Conservation (phyloP, 768 basidiomycete species). For the Rhodotorula toruloides region DNA sequence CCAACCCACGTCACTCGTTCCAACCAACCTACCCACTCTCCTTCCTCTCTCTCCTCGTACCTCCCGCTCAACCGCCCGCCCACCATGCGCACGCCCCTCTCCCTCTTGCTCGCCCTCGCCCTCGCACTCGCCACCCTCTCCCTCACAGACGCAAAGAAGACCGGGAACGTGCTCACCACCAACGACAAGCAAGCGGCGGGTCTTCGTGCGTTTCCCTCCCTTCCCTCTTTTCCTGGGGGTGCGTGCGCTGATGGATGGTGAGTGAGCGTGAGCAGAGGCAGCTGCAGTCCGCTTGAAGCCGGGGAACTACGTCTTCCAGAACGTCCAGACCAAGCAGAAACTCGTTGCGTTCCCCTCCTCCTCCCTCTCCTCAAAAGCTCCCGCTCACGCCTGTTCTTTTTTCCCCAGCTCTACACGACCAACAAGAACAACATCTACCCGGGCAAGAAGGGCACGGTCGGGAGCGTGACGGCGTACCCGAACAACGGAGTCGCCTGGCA, state of each 20-base stretch:
- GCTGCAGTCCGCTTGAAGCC: conserved; percentile 29
- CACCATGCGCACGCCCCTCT: neutral
- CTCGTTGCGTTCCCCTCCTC: neutral
- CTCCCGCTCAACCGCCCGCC: neutral
- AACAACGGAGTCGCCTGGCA: conserved; percentile 20
- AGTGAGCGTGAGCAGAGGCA: neutral
- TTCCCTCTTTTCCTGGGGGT: too few relatives aligned
- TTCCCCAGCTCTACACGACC: conserved; percentile 1
- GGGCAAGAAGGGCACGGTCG: neutral
- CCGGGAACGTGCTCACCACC: conserved; percentile 21
- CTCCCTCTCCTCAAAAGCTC: too few relatives aligned
- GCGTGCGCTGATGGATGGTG: neutral
- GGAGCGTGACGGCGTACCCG: neutral
- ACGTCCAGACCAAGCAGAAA: conserved; percentile 27
- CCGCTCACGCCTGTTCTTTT: neutral
- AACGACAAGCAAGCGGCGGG: conserved; percentile 21
- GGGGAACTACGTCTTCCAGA: conserved; percentile 24
- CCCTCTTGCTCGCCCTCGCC: neutral
- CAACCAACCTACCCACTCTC: neutral
- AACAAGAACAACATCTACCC: conserved; percentile 33
- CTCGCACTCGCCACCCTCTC: neutral
- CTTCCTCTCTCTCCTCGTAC: neutral
- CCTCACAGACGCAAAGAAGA: conserved; percentile 8
- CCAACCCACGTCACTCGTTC: neutral
- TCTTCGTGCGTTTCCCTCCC: neutral